phyloP scores from a whole-genome alignment of 2,329 filamentous ascomycete genomes.

The Penicillium sp. region DNA sequence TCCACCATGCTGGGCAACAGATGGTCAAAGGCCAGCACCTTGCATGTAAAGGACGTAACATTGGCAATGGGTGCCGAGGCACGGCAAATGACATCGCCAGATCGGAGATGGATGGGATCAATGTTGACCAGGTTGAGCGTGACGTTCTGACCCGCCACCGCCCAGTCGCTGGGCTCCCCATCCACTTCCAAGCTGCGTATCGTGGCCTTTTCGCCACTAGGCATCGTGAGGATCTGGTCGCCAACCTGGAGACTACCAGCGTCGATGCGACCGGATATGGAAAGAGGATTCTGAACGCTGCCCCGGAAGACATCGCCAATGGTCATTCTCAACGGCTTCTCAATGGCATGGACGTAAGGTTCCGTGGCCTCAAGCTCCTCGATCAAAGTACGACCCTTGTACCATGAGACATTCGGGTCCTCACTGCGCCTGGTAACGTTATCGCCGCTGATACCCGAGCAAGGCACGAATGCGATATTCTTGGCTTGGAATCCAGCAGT shows the following conservation, averaged over 20 bases:
- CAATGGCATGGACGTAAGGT: slow-evolving; percentile 59
- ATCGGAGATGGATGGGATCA: slow-evolving; percentile 69
- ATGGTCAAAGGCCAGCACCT: slow-evolving; percentile 81
- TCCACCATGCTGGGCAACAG: slow-evolving; percentile 82
- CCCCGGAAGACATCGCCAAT: slow-evolving; percentile 79
- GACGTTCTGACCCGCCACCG: slow-evolving; percentile 81
- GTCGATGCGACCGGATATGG: slow-evolving; percentile 77
- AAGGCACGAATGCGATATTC: slow-evolving; percentile 77
- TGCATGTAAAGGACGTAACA: slow-evolving; percentile 66
- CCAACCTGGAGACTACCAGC: slow-evolving; percentile 75
- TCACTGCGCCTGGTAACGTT: slow-evolving; percentile 57
- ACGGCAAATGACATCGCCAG: slow-evolving; percentile 76
- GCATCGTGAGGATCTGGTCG: slow-evolving; percentile 69
- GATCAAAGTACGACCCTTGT: slow-evolving; percentile 67
- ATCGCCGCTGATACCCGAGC: slow-evolving; percentile 78
- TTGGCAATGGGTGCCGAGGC: slow-evolving; percentile 59
- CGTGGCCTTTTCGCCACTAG: slow-evolving; percentile 68
- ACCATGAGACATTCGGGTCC: slow-evolving; percentile 60
- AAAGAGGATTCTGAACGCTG: slow-evolving; percentile 69
- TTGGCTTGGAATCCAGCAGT: slow-evolving; percentile 72
- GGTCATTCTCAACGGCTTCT: slow-evolving; percentile 74
- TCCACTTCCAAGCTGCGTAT: slow-evolving; percentile 76
- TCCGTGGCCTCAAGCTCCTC: slow-evolving; percentile 75
- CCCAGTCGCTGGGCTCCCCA: slow-evolving; percentile 68
- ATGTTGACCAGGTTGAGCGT: slow-evolving; percentile 74